Base-by-base conservation (phyloP, 306 rosid genomes). In the Gastrolobium bilobum region DNA sequence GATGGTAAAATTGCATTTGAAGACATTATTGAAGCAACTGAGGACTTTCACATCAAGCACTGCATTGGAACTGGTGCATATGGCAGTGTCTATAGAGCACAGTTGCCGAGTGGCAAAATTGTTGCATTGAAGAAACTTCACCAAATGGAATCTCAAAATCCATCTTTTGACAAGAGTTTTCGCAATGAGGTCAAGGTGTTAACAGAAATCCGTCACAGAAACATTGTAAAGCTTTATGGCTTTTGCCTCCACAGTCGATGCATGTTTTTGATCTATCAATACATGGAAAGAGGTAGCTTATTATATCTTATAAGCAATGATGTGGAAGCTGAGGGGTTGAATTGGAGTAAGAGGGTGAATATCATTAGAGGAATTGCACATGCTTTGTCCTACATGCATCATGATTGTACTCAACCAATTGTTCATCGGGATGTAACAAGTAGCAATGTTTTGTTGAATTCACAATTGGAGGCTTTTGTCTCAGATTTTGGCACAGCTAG, bases 221-320 rank as follows among this genome's bases (percentile, higher is more conserved):
- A 51, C 34, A 70, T 70, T 70, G 76, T 70, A 0, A 70, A 70
- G 20, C 76, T 70, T 70, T 35, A 51, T 51, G 76, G 62, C 20
- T 70, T 56, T 5, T 78, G 76, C 14, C 63, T 68, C 5, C 76
- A 78, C 37, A 68, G 46, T 4, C 7, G 39, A 0, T 68, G 68
- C 40, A 68, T 70, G 76, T 70, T 70, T 51, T 2, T 70, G 3
- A 13, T 70, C 35, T 70, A 78, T 7, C 33, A 68, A 31, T 78
- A 56, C 31, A 56, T 68, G 69, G 76, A 78, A 68, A 67, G 15
- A 9, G 82, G 82, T 68, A 78, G 82, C 31, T 39, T 78, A 2
- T 50, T 70, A 33, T 35, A 40, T 35, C 15, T 7, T 3, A n/a
- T 70, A 48, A 34, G 6, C 6, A 51, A 70, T 51, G 62, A 70